Evolutionary conservation across 805 yeast species (phyloP), one percentile per base, ranked within the genome.

Genomic region (Nakazawaea pomicola): DNA sequence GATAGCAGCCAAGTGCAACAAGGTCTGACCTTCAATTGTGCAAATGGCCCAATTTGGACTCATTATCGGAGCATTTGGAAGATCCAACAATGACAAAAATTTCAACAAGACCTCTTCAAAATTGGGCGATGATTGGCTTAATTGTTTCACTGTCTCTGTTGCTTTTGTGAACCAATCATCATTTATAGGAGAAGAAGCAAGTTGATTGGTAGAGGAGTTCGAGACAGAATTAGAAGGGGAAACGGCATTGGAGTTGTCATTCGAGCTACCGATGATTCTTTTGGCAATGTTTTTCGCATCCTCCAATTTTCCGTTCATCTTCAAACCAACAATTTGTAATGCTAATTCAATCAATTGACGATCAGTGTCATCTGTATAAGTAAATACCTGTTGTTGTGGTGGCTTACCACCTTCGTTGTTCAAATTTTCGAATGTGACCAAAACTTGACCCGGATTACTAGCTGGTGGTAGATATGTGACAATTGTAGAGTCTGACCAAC

Each of bases 381-480:
- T 89, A 61, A 93, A 93, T 1, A 86, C 70, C 54, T 78, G 85
- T 49, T 68, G 76, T 27, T 62, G 54, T 3, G 57, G 37, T 0
- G 53, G 40, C 15, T 11, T 31, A 16, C 17, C 31, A 28, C 16
- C 11, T 11, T 16, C 29, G 46, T 54, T 60, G 38, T 71, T 75
- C 49, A 68, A 70, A 49, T 72, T 74, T 41, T 76, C 79, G 49
- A 93, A 83, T n/a, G 90, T 75, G 3, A 93, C 97, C 42, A 85
- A 68, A 2, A 93, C 99, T 49, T 90, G 95, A 0, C 98, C 98
- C 0, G 96, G 83, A 44, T 75, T 78, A 9, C 82, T 63, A 1
- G 97, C 86, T 3, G 99, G 97, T 3, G 99, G 99, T 37, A 93
- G 67, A 53, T 85, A 88, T 0, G 98, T 88, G 2, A 93, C 95